Conservation (phyloP, 169 alveolate species). For the Eimeria maxima region DNA sequence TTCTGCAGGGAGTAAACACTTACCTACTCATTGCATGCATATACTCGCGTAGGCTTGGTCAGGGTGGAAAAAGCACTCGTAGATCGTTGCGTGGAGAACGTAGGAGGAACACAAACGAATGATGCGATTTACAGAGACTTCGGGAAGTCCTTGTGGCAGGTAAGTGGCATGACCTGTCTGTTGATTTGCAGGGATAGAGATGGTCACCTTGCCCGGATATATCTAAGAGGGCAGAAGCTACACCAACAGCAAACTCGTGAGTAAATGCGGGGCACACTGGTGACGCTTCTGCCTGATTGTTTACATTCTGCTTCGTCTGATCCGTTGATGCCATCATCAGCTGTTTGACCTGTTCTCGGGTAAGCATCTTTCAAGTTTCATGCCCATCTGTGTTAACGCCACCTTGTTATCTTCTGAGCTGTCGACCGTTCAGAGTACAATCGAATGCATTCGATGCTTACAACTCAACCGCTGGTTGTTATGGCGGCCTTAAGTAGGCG, state of each 20-base stretch:
- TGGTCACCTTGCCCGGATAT: background rate
- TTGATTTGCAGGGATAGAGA: background rate
- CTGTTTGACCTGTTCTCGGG: background rate
- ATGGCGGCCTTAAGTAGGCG: background rate
- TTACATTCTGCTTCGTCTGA: background rate
- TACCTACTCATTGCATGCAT: too few relatives aligned
- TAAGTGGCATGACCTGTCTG: background rate
- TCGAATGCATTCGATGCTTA: too few relatives aligned
- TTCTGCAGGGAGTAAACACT: slow-evolving; percentile 12
- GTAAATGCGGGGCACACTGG: background rate
- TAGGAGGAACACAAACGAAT: background rate
- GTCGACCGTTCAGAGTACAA: too few relatives aligned
- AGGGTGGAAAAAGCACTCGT: background rate
- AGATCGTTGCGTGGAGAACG: background rate
- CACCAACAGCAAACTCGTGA: background rate
- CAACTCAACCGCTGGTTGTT: too few relatives aligned
- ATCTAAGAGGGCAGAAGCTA: background rate
- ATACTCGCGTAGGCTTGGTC: background rate
- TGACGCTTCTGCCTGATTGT: background rate
- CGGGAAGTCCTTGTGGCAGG: background rate
- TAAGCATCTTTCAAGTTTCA: background rate
- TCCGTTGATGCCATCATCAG: too few relatives aligned
- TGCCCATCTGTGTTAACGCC: background rate
- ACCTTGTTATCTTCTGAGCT: too few relatives aligned
- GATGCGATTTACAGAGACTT: background rate